phyloP scores from a whole-genome alignment of 1,284 basidiomycete genomes.

The Coriolopsis trogii region DNA sequence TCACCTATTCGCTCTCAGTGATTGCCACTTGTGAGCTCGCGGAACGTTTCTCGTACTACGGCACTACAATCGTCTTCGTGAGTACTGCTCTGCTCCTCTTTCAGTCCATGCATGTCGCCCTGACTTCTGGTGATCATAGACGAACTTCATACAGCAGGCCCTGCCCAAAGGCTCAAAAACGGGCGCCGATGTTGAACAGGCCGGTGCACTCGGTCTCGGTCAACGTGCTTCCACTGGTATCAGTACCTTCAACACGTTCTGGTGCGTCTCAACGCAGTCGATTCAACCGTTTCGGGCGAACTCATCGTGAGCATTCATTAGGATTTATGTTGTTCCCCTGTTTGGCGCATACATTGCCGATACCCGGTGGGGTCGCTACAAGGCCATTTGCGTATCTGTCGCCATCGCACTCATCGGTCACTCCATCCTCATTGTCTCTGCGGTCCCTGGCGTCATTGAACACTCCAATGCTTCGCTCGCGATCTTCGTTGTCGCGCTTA shows the following conservation, averaged over 20 bases:
- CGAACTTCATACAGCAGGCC: conserved; percentile 74
- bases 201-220: conserved; percentile 73
- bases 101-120: no score
- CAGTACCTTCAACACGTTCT: conserved; percentile 65
- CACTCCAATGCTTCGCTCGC: conserved; percentile 58
- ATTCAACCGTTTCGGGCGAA: background rate
- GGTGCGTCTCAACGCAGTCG: conserved; percentile 39
- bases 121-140: no score
- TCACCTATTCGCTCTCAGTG: conserved; percentile 43
- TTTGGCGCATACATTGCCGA: conserved; percentile 77
- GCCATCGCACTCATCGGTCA: conserved; percentile 67
- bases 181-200: conserved; percentile 62
- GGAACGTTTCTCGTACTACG: conserved; percentile 77
- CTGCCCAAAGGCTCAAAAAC: conserved; percentile 70
- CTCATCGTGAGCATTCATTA: no score
- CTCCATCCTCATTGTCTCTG: conserved; percentile 72
- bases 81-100: conserved; percentile 39
- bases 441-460: conserved; percentile 72
- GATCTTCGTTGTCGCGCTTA: conserved; percentile 64
- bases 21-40: conserved; percentile 74
- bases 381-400: conserved; percentile 66
- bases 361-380: conserved; percentile 74
- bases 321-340: conserved; percentile 62
- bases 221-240: conserved; percentile 72
- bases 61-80: conserved; percentile 69